A percentile compares a stretch with the other conserved stretches of the same genome.
phyloP scores from a whole-genome alignment of 2,329 filamentous ascomycete genomes.

The Botrytis aclada region DNA sequence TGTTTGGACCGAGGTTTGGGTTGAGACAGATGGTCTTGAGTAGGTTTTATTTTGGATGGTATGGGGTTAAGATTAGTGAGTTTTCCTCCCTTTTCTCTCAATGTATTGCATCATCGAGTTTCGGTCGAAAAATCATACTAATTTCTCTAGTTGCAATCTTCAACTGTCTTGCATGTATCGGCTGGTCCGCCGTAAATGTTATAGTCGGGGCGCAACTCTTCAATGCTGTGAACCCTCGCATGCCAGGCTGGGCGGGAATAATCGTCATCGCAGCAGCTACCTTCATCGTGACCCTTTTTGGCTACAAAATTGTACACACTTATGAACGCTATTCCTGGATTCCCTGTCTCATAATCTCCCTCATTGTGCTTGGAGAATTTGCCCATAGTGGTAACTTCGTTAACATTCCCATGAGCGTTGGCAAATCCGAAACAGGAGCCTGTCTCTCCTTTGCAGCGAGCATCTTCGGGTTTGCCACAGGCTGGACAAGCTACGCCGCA shows the following conservation, averaged over 20 bases:
- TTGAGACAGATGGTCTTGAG: constrained; percentile 79
- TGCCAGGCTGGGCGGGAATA: constrained; percentile 72
- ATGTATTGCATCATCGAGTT: constrained; percentile 19
- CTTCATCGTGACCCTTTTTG: constrained; percentile 67
- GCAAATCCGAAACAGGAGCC: constrained; percentile 56
- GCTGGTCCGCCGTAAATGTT: constrained; percentile 74
- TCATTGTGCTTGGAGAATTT: constrained; percentile 67
- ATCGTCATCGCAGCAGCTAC: constrained; percentile 69
- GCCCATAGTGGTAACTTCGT: constrained; percentile 64
- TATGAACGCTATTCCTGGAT: constrained; percentile 78
- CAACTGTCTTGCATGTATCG: constrained; percentile 67
- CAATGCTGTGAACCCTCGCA: constrained; percentile 65
- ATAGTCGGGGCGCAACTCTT: constrained; percentile 79
- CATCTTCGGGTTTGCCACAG: constrained; percentile 65
- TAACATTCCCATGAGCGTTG: constrained; percentile 56
- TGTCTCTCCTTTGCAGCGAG: constrained; percentile 65
- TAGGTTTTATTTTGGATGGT: constrained; percentile 73
- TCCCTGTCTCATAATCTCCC: constrained; percentile 68
- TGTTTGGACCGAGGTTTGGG: constrained; percentile 71
- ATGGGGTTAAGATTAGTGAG: constrained; percentile 64
- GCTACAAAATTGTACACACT: constrained; percentile 71
- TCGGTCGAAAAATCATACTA: neutral
- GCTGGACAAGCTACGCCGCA: constrained; percentile 72
- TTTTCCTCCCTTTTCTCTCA: constrained; percentile 20
- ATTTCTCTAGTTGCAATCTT: constrained; percentile 56